phyloP scores from a whole-genome alignment of 345 rosid genomes.

The Raphanus sativus region DNA sequence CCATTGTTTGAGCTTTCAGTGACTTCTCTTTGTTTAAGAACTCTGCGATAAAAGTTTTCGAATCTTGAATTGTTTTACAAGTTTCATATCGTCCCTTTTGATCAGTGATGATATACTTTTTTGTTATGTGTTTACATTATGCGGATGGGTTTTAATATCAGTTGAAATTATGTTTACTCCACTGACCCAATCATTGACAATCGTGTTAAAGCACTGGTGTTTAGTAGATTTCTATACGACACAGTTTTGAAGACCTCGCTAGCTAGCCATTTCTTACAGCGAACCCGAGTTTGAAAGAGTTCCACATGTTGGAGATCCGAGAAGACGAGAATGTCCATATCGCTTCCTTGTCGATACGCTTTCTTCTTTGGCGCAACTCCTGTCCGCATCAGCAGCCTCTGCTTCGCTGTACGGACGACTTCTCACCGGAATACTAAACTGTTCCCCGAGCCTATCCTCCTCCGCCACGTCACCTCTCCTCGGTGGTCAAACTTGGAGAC shows the following conservation, averaged over 20 bases:
- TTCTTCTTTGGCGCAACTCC: no score
- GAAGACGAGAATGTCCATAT: constrained; percentile 46
- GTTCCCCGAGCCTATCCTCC: constrained; percentile 29
- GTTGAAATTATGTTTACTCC: no score
- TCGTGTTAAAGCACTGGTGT: background rate
- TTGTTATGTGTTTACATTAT: no score
- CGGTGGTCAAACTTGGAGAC: constrained; percentile 15
- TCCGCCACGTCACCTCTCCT: constrained; percentile 27
- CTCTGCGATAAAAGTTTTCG: no score
- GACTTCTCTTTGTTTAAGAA: constrained; percentile 19
- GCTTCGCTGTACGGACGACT: constrained; percentile 28
- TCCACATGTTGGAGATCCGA: constrained; percentile 7
- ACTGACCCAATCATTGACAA: no score
- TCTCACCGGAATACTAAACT: constrained; percentile 27
- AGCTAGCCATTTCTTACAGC: constrained; percentile 18
- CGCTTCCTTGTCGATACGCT: constrained; percentile 44
- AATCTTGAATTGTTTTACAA: constrained; percentile 9
- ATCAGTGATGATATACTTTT: no score
- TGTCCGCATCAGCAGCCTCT: constrained; percentile 36
- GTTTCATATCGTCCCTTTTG: background rate
- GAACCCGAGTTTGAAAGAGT: constrained; percentile 1
- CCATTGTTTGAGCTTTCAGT: constrained; percentile 14
- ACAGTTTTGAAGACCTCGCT: background rate
- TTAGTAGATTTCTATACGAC: background rate
- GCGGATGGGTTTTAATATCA: no score